A percentile compares a stretch with the other conserved stretches of the same genome.
Evolutionary conservation across 495 filamentous ascomycete species (phyloP).

Genomic region (Xylaria sp.): DNA sequence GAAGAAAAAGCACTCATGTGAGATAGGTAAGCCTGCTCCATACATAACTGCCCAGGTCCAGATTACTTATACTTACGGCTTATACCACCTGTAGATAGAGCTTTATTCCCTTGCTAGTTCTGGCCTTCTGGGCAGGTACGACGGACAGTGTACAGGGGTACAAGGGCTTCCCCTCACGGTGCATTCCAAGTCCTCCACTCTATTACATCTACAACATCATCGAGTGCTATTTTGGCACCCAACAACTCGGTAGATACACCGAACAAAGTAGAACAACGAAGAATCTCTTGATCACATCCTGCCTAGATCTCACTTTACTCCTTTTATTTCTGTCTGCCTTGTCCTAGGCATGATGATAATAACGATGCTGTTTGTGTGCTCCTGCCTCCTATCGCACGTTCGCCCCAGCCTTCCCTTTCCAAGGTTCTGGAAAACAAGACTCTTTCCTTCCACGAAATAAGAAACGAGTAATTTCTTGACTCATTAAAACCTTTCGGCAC

Average conservation of each 20-base stretch:
- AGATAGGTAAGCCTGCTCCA: not conserved
- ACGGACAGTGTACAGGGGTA: not conserved
- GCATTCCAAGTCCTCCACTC: not conserved
- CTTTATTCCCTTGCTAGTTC: not conserved
- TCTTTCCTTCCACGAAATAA: not conserved
- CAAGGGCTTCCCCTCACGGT: not conserved
- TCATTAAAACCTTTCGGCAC: not conserved
- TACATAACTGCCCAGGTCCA: not conserved
- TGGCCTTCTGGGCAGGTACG: not conserved
- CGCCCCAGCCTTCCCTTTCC: not conserved
- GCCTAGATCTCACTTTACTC: not conserved
- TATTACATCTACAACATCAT: not conserved
- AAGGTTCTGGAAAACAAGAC: not conserved
- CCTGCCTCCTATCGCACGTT: not conserved
- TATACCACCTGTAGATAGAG: not conserved
- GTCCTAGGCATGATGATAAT: constrained; percentile 1
- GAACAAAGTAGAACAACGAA: not conserved
- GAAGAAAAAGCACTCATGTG: not conserved
- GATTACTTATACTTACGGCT: not conserved
- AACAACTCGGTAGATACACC: not conserved
- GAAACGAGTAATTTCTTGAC: not conserved
- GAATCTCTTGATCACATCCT: not conserved
- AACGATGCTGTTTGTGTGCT: not conserved
- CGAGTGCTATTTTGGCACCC: not conserved
- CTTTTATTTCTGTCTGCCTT: constrained; percentile 9